These are phyloP conservation scores for Botrytis galanthina DNA, from an alignment of 2,329 filamentous ascomycete genomes.

Conservation along the genomic window DNA sequence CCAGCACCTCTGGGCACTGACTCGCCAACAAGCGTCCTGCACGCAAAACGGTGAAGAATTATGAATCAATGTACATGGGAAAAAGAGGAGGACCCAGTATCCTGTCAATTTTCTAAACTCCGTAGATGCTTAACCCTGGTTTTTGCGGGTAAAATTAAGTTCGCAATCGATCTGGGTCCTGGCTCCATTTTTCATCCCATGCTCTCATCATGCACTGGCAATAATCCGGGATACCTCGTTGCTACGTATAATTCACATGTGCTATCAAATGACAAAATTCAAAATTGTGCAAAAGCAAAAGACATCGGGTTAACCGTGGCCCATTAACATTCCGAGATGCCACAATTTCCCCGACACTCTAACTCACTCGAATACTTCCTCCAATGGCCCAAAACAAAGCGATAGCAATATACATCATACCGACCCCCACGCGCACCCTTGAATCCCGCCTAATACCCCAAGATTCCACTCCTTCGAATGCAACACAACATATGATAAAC, in stretches of 20 bases:
- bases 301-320: background rate
- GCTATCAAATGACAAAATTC: background rate
- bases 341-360: background rate
- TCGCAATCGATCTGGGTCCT: constrained; percentile 11
- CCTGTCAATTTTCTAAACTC: background rate
- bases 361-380: background rate
- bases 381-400: background rate
- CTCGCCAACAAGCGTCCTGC: constrained; percentile 11
- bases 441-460: background rate
- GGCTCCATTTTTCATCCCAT: background rate
- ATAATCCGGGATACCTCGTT: background rate
- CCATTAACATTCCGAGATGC: background rate
- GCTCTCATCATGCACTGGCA: constrained; percentile 10
- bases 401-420: background rate
- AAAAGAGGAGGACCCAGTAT: background rate
- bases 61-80: background rate
- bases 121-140: background rate
- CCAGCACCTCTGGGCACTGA: constrained; percentile 10
- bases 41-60: constrained; percentile 16
- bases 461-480: background rate
- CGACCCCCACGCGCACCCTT: background rate
- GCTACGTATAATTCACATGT: background rate
- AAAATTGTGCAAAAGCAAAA: background rate
- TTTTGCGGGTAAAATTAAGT: background rate
- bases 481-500: background rate